A percentile compares a stretch with the other conserved stretches of the same genome.
phyloP scores from a whole-genome alignment of 2,329 filamentous ascomycete species.

The Stemphylium vesicarium region DNA sequence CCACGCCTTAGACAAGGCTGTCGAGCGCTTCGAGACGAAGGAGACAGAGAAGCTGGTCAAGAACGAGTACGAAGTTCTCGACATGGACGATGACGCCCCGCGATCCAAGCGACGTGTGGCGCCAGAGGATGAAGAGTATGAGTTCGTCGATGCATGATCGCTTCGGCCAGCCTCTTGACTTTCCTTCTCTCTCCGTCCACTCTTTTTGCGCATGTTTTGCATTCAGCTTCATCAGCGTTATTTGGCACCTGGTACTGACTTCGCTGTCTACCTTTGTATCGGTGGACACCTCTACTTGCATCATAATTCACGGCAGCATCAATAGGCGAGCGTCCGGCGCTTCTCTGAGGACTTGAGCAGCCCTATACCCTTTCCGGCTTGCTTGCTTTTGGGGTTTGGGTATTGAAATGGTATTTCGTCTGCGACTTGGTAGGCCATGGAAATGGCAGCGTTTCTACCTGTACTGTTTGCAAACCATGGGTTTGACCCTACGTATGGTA shows the following conservation, averaged over 20 bases:
- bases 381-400: constrained; percentile 25
- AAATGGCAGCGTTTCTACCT: not conserved
- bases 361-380: constrained; percentile 43
- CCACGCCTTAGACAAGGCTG: constrained; percentile 62
- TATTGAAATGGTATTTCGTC: constrained; percentile 12
- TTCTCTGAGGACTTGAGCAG: constrained; percentile 53
- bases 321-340: constrained; percentile 51
- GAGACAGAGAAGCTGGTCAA: constrained; percentile 67
- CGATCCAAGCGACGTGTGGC: constrained; percentile 40
- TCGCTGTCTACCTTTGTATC: constrained; percentile 23
- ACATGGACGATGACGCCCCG: constrained; percentile 45
- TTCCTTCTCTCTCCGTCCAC: constrained; percentile 6
- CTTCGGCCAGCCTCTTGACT: constrained; percentile 6
- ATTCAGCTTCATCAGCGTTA: constrained; percentile 34
- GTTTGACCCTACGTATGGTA: constrained; percentile 12
- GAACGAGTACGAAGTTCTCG: constrained; percentile 64
- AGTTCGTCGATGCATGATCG: constrained; percentile 46
- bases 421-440: constrained; percentile 9
- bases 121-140: constrained; percentile 51
- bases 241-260: constrained; percentile 22
- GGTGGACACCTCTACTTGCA: constrained; percentile 30
- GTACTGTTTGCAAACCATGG: constrained; percentile 22
- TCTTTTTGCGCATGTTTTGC: constrained; percentile 26
- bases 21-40: constrained; percentile 65
- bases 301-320: constrained; percentile 48